A percentile compares a stretch with the other conserved stretches of the same genome.
Evolutionary conservation across 2,329 filamentous ascomycete species (phyloP).

Genomic region (Penicillium sclerotigenum): DNA sequence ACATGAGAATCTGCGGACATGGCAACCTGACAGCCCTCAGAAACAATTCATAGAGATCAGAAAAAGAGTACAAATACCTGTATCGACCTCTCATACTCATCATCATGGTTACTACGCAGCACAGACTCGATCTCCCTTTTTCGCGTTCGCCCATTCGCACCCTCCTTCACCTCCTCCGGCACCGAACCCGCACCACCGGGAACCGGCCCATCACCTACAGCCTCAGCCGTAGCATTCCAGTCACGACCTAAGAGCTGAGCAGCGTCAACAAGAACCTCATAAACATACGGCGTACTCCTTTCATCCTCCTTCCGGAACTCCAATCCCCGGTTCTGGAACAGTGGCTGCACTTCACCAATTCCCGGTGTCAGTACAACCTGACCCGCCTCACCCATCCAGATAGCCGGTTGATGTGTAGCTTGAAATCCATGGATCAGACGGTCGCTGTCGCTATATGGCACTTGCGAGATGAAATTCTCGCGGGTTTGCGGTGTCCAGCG

Average conservation of each 20-base stretch:
- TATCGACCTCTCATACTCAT: constrained; percentile 7
- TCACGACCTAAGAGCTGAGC: constrained; percentile 32
- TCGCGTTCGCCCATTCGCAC: constrained; percentile 42
- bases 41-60: accelerated
- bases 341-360: constrained; percentile 28
- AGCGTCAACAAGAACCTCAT: constrained; percentile 45
- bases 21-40: constrained; percentile 21
- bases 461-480: constrained; percentile 51
- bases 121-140: constrained; percentile 20
- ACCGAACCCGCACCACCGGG: constrained; percentile 43
- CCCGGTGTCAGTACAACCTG: constrained; percentile 46
- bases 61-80: constrained; percentile 2
- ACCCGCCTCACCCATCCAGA: constrained; percentile 53
- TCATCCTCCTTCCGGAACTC: constrained; percentile 46
- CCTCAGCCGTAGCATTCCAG: constrained; percentile 38
- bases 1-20: constrained; percentile 47
- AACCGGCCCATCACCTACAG: constrained; percentile 34
- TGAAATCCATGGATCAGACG: constrained; percentile 49
- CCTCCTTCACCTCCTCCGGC: constrained; percentile 36
- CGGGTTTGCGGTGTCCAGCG: constrained; percentile 52
- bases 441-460: constrained; percentile 48
- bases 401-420: constrained; percentile 51
- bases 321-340: constrained; percentile 45
- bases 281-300: constrained; percentile 46
- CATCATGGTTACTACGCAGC: not conserved